Percentiles rank a stretch among this genome's conserved stretches.
Evolutionary conservation across 495 filamentous ascomycete genomes (phyloP).

Genomic region (Neurospora discreta): DNA sequence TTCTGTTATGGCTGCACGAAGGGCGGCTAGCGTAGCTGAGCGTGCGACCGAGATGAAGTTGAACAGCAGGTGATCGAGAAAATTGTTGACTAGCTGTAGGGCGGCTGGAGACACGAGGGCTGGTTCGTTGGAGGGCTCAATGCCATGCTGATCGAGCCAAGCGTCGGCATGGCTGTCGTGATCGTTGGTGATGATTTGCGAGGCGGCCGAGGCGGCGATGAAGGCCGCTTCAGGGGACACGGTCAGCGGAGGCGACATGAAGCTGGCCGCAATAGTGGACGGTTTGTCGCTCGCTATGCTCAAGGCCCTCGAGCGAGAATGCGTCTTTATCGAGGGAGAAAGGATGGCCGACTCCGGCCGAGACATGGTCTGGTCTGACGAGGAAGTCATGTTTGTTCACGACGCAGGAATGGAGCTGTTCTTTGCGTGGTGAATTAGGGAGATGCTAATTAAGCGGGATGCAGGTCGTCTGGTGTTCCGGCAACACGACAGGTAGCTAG

Average conservation of each 20-base stretch:
- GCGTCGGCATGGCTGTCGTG: slow-evolving; percentile 61
- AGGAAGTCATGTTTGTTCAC: slow-evolving; percentile 10
- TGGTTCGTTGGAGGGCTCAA: slow-evolving; percentile 50
- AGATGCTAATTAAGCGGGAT: neutral
- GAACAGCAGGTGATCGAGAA: slow-evolving; percentile 88
- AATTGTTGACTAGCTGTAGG: slow-evolving; percentile 74
- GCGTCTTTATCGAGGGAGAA: slow-evolving; percentile 26
- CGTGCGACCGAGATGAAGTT: slow-evolving; percentile 71
- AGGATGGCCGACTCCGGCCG: slow-evolving; percentile 27
- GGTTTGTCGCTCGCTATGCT: slow-evolving; percentile 47
- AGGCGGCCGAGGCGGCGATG: slow-evolving; percentile 80
- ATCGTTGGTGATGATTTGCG: slow-evolving; percentile 82
- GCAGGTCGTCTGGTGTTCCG: neutral
- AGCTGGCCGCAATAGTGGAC: slow-evolving; percentile 34
- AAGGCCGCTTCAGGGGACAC: slow-evolving; percentile 75
- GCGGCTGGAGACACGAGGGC: slow-evolving; percentile 69
- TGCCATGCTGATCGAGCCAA: slow-evolving; percentile 52
- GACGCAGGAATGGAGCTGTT: neutral
- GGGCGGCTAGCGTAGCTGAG: slow-evolving; percentile 64
- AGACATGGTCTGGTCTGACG: slow-evolving; percentile 29
- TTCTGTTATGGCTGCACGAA: slow-evolving; percentile 76
- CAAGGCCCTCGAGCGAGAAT: slow-evolving; percentile 31
- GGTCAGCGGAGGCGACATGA: slow-evolving; percentile 51
- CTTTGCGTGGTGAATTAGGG: neutral
- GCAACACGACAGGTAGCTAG: neutral